A percentile compares a stretch with the other conserved stretches of the same genome.
These are phyloP conservation scores for Backusella australiensis DNA, from an alignment of 192 early-diverging fungal species.

Conservation along the genomic window DNA sequence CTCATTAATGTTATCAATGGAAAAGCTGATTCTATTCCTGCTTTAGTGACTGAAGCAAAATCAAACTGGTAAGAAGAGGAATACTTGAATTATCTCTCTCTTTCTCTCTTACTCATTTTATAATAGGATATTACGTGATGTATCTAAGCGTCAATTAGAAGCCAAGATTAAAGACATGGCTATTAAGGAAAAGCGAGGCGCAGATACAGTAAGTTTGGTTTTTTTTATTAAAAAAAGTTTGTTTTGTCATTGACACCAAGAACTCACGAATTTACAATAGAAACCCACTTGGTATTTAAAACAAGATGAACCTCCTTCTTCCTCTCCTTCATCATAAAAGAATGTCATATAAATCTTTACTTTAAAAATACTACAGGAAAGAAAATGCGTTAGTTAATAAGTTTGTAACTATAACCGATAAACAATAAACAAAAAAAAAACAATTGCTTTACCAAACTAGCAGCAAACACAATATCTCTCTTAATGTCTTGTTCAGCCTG, in stretches of 20 bases:
- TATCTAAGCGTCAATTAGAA: constrained; percentile 34
- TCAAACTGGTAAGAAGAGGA: constrained; percentile 5
- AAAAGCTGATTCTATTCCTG: constrained; percentile 20
- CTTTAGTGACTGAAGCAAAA: constrained; percentile 30
- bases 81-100: not conserved
- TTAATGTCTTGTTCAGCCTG: constrained; percentile 81
- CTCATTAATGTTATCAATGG: constrained; percentile 26
- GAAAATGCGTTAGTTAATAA: not conserved
- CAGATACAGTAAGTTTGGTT: constrained; percentile 26
- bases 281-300: constrained; percentile 25
- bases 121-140: constrained; percentile 12
- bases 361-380: constrained; percentile 7
- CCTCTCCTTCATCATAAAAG: not conserved
- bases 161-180: constrained; percentile 32
- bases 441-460: constrained; percentile 56
- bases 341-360: too few species aligned
- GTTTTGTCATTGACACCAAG: not conserved
- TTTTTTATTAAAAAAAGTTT: not conserved
- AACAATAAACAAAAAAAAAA: not conserved
- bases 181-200: constrained; percentile 36
- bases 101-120: not conserved
- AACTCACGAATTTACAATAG: not conserved
- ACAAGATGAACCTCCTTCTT: not conserved
- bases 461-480: constrained; percentile 96
- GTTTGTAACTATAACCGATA: not conserved